Percentiles rank a stretch among this genome's conserved stretches.
Evolutionary conservation across 192 early-diverging fungal species (phyloP).

Genomic region (Backusella macrospora): DNA sequence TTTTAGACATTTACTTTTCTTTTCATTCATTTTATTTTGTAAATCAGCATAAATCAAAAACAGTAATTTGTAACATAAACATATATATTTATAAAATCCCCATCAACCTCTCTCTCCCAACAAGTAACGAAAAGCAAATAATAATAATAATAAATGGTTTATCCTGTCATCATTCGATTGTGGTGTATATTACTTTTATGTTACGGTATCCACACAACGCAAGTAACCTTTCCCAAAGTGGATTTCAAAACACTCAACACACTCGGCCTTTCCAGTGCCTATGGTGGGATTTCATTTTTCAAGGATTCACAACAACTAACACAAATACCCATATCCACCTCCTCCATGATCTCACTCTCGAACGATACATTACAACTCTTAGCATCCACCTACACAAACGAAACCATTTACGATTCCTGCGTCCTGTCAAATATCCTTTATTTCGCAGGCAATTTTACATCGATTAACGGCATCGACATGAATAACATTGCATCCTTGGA

Average conservation of each 20-base stretch:
- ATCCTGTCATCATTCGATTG: neutral
- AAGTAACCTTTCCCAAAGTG: constrained; percentile 23
- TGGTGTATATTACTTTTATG: constrained; percentile 2
- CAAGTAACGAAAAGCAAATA: neutral
- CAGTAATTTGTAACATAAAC: neutral
- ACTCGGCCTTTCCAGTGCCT: constrained; percentile 29
- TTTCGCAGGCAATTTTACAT: constrained; percentile 38
- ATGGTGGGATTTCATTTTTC: constrained; percentile 33
- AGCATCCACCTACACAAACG: constrained; percentile 23
- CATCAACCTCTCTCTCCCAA: neutral
- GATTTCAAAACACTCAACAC: constrained; percentile 16
- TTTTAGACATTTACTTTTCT: neutral
- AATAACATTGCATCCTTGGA: constrained; percentile 36
- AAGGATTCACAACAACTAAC: constrained; percentile 35
- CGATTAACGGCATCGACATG: neutral
- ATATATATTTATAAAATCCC: neutral
- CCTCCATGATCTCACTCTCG: constrained; percentile 27
- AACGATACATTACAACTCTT: constrained; percentile 28
- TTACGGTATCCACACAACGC: neutral
- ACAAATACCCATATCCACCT: constrained; percentile 15
- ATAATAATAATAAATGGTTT: neutral
- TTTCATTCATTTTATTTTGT: neutral
- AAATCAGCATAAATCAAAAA: neutral
- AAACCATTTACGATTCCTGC: constrained; percentile 31
- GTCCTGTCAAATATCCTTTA: constrained; percentile 22